Percentiles rank a stretch among this genome's conserved stretches.
Evolutionary conservation across 805 yeast species (phyloP).

Genomic region (Saccharomycopsis sp.): DNA sequence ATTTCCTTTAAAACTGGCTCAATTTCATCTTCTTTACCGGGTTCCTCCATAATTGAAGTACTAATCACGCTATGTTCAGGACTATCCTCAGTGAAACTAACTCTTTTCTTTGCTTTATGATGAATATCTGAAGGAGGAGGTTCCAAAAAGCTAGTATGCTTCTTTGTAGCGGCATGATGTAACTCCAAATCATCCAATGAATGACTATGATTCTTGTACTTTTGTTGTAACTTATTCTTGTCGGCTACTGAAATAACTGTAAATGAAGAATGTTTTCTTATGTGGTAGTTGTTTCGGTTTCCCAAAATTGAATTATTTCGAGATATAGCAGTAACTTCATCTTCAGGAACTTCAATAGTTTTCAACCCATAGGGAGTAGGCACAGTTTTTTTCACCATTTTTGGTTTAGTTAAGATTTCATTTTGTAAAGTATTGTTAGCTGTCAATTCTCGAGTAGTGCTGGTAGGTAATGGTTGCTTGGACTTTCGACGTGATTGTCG

Average conservation of each 20-base stretch:
- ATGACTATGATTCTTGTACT: background rate
- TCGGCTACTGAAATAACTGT: constrained; percentile 4
- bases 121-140: constrained; percentile 23
- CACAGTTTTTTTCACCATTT: constrained; percentile 15
- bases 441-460: background rate
- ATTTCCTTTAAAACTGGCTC: background rate
- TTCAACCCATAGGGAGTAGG: constrained; percentile 20
- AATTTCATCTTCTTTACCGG: constrained; percentile 4
- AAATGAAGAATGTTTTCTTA: constrained; percentile 7
- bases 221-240: background rate
- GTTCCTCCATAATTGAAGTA: constrained; percentile 7
- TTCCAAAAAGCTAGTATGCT: constrained; percentile 7
- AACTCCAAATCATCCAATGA: background rate
- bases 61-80: constrained; percentile 11
- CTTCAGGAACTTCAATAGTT: constrained; percentile 19
- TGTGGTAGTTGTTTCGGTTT: background rate
- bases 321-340: constrained; percentile 4
- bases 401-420: constrained; percentile 1
- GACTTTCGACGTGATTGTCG: background rate
- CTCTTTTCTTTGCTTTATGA: constrained; percentile 15
- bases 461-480: background rate
- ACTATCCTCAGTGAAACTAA: constrained; percentile 21
- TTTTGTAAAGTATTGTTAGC: background rate
- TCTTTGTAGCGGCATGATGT: background rate
- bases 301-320: constrained; percentile 13